Conservation (phyloP, 352 stramenopile genomes). For the Phytophthora sansomeana region DNA sequence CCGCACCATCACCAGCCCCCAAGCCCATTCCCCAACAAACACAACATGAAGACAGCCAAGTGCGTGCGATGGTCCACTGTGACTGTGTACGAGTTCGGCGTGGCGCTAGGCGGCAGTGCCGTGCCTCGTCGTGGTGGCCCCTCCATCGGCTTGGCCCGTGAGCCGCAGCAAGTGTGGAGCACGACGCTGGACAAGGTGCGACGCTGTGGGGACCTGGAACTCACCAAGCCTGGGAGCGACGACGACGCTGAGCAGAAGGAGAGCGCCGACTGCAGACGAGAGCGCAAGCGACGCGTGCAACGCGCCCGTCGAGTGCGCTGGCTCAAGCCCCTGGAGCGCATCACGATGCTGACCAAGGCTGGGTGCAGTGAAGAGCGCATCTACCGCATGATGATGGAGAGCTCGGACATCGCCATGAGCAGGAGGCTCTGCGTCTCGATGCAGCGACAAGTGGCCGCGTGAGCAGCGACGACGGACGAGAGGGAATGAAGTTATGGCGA, state of each 20-base stretch:
- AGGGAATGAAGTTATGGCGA: too few relatives aligned
- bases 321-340: conserved; percentile 67
- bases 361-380: conserved; percentile 66
- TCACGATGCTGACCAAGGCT: conserved; percentile 66
- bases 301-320: conserved; percentile 46
- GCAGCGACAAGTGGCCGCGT: conserved; percentile 26
- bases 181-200: conserved; percentile 51
- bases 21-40: background rate
- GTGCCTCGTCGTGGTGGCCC: conserved; percentile 58
- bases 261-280: conserved; percentile 11
- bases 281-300: conserved; percentile 28
- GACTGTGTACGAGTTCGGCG: conserved; percentile 74
- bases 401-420: conserved; percentile 71
- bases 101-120: conserved; percentile 58
- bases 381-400: conserved; percentile 73
- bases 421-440: conserved; percentile 44
- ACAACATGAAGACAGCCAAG: conserved; percentile 40
- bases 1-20: background rate
- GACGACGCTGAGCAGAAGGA: conserved; percentile 19
- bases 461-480: background rate
- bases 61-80: conserved; percentile 65
- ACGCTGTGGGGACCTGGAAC: conserved; percentile 28
- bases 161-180: conserved; percentile 52
- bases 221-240: conserved; percentile 14
- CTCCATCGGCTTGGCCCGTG: conserved; percentile 56